Conservation (phyloP, 75 land plant species). For the Cupressus sempervirens region DNA sequence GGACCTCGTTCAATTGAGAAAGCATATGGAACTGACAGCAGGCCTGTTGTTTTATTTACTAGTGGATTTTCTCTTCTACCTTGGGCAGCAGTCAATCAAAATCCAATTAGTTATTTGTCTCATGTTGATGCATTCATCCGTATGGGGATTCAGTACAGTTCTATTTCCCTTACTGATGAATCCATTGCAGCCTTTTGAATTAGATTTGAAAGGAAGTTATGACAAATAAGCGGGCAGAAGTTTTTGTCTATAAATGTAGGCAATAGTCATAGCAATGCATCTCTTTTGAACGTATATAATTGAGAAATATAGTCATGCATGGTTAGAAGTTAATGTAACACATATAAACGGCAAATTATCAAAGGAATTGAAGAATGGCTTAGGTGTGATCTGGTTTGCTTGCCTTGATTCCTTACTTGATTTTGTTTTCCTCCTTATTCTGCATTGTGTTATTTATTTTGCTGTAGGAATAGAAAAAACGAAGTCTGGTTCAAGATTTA, state of each 20-base stretch:
- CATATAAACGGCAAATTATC: neutral
- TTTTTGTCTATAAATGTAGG: neutral
- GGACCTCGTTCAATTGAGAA: neutral
- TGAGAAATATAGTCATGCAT: constrained; percentile 3
- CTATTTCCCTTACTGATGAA: neutral
- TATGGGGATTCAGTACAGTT: neutral
- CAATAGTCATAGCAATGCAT: neutral
- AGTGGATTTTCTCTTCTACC: neutral
- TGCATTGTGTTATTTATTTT: neutral
- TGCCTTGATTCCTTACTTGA: neutral
- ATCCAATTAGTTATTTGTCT: neutral
- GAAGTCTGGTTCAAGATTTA: neutral
- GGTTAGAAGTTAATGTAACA: neutral
- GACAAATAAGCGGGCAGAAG: neutral
- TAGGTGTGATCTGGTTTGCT: neutral
- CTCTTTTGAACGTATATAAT: constrained; percentile 1
- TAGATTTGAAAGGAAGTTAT: neutral
- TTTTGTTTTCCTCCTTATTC: neutral
- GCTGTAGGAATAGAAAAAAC: neutral
- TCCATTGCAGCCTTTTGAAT: neutral
- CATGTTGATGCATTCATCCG: neutral
- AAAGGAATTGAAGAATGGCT: neutral
- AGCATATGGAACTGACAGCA: too few species aligned
- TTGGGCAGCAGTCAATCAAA: neutral
- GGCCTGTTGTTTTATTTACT: neutral